Evolutionary conservation across 495 filamentous ascomycete species (phyloP), one percentile per base, ranked within the genome.

Genomic region (Hypomontagnella monticulosa): DNA sequence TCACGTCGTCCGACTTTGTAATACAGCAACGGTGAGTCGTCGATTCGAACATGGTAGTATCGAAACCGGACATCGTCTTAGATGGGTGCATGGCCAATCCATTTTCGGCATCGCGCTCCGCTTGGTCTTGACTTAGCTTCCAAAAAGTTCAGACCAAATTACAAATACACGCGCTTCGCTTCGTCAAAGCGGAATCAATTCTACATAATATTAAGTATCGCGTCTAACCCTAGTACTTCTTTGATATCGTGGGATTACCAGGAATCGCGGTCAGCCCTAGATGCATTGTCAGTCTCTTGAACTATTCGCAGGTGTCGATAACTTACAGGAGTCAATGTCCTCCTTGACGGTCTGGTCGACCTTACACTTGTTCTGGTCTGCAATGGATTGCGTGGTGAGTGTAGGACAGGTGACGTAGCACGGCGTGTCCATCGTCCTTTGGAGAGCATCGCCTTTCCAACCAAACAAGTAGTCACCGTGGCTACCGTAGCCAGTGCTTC

Each of bases 401-500:
- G 73, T 72, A 15, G 68, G 68, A n/a, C 72, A 72, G 37, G 66
- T 73, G 5, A 72, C 68, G n/a, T 71, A 67, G 37, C 73, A 75
- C 16, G 67, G 66, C 8, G 67, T 71, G 23, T 75, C 70, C 73
- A 74, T 73, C 0, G 61, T 71, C 19, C 48, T 62, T 19, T 77
- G 75, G 40, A 75, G 46, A n/a, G 71, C 66, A 27, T 74, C 59
- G 4, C 57, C 70, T 7, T 72, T 62, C 75, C 75, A 74, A 14
- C 73, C 71, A 36, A 77, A 74, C 1, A 77, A 43, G 19, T 75
- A 74, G 38, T 77, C 70, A 0, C 67, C 75, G 4, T 75, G 73
- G 1, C 63, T 66, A 8, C 73, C 69, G 23, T 61, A 74, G 0
- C 75, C 73, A 10, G 61, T 66, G 11, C 71, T 74, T 14, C 9